Evolutionary conservation across 306 rosid species (phyloP), one percentile per base, ranked within the genome.

Genomic region (Cicer judaicum): DNA sequence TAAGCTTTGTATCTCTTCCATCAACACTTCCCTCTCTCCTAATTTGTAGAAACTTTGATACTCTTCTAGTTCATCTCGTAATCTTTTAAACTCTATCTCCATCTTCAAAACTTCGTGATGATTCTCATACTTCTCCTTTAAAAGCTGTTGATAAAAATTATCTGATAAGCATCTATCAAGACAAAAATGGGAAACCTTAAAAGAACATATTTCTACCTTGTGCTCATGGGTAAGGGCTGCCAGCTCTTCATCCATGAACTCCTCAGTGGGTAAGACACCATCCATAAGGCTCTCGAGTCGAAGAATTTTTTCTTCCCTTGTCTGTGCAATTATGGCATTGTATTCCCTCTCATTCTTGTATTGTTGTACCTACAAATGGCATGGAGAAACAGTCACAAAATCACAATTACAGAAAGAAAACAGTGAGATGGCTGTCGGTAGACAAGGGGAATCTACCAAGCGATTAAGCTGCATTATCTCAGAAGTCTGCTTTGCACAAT

Each of bases 201-300:
- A 40, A 67, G 73, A 71, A 80, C 59, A 68, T 71, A 56, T 56
- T 74, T 86, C 11, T 72, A 95, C 99, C 99, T 88, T 80, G 66
- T 92, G 89, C 69, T 92, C 97, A 19, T 89, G 90, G 10, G 85
- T 80, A 65, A 95, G 85, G 54, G 89, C 81, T 79, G 83, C 78
- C 41, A 92, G 80, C 77, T 95, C 97, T 78, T 90, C 96, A 80
- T 88, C 88, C 96, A 89, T 84, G 84, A 89, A 95, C 60, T 95
- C 99, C 86, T 88, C 91, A 5, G 89, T 70, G 19, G 99, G 98
- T 77, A 95, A 88, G 79, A 89, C 88, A 73, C 97, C 98, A 73
- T 92, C 97, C 96, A 92, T 84, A 68, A 92, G 98, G 83, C 88
- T 88, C 85, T 92, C 99, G 10, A 95, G 96, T 74, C 96, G 97